phyloP scores from a whole-genome alignment of 192 early-diverging fungal species.

The Linnemannia hyalina region DNA sequence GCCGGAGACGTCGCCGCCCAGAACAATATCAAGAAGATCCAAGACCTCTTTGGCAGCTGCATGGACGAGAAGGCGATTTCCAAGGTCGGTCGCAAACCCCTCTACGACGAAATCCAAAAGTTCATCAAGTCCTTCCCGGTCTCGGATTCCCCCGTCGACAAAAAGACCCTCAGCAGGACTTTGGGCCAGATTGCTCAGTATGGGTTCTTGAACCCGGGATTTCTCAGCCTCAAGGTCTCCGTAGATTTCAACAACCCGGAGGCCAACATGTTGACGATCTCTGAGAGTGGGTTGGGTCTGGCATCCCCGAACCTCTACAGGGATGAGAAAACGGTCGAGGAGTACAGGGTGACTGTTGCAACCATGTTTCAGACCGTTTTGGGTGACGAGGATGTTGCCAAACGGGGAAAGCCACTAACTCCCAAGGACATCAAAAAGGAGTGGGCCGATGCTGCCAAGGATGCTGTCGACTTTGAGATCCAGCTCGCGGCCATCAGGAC shows the following conservation, averaged over 20 bases:
- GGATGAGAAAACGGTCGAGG: conserved; percentile 37
- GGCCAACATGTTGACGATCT: neutral
- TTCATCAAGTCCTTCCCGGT: conserved; percentile 40
- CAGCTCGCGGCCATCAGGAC: conserved; percentile 57
- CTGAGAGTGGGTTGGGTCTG: neutral
- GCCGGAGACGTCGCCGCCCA: conserved; percentile 51
- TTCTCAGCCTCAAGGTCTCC: conserved; percentile 54
- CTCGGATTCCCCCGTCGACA: neutral
- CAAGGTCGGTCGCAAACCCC: conserved; percentile 38
- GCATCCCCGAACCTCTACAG: conserved; percentile 60
- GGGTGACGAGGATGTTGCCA: neutral
- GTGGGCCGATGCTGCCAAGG: conserved; percentile 43
- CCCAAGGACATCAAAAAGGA: neutral
- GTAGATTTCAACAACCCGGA: conserved; percentile 57
- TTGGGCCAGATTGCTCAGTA: neutral
- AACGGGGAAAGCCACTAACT: neutral
- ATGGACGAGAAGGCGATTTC: conserved; percentile 48
- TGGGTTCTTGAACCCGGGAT: conserved; percentile 11
- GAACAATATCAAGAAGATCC: conserved; percentile 63
- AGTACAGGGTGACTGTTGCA: conserved; percentile 50
- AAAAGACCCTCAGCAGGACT: neutral
- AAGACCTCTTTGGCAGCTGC: conserved; percentile 65
- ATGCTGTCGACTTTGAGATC: conserved; percentile 65
- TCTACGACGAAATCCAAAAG: conserved; percentile 28
- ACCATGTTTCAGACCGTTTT: conserved; percentile 43